These are phyloP conservation scores for Chaetomidium leptoderma DNA, from an alignment of 495 filamentous ascomycete species.

Conservation along the genomic window DNA sequence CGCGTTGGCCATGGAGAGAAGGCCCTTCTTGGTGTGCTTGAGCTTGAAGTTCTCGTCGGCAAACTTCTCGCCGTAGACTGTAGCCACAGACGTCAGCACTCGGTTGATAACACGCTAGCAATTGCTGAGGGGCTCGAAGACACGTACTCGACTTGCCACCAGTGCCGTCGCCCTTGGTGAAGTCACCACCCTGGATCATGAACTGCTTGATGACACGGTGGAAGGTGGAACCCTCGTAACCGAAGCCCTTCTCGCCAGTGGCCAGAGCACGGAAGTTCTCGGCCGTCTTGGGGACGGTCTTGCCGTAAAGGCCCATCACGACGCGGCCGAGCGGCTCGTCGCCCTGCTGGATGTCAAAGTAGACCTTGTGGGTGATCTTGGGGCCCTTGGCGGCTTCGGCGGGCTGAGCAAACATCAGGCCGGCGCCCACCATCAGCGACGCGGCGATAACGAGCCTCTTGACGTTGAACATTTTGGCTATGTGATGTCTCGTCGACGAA, in stretches of 20 bases:
- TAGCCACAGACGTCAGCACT: constrained; percentile 4
- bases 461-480: constrained; percentile 50
- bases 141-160: constrained; percentile 84
- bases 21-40: constrained; percentile 64
- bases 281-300: constrained; percentile 93
- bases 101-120: not conserved
- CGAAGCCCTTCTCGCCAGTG: constrained; percentile 95
- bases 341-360: constrained; percentile 91
- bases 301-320: constrained; percentile 93
- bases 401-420: constrained; percentile 65
- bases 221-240: constrained; percentile 92
- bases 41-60: constrained; percentile 99
- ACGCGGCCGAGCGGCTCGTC: constrained; percentile 80
- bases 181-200: constrained; percentile 99
- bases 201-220: constrained; percentile 98
- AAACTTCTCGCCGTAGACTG: constrained; percentile 92
- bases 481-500: constrained; percentile 4
- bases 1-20: constrained; percentile 89
- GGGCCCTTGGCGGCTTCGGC: constrained; percentile 78
- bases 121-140: not conserved
- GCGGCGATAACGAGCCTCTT: constrained; percentile 59
- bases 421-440: constrained; percentile 68
- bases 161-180: constrained; percentile 92
- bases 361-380: constrained; percentile 96
- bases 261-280: constrained; percentile 98